Conservation (phyloP, 176 grass and related monocot species). For the Avena sativa region DNA sequence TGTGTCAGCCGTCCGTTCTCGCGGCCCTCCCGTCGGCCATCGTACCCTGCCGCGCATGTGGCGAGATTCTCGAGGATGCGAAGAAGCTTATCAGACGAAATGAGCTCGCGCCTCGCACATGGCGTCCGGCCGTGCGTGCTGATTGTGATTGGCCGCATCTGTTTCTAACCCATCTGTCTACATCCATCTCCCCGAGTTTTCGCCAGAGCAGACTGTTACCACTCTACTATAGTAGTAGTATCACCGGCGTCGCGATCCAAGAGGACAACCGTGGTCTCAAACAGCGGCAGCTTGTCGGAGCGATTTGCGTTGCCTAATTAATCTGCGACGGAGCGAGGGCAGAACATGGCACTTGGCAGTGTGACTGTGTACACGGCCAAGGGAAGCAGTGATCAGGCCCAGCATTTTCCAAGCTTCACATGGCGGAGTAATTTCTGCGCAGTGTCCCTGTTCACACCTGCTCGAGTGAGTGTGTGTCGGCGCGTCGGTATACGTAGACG, state of each 20-base stretch:
- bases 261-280: not conserved
- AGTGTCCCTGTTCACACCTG: not conserved
- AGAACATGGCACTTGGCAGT: not conserved
- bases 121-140: not conserved
- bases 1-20: slow-evolving; percentile 11
- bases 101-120: slow-evolving; percentile 30
- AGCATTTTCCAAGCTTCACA: slow-evolving; percentile 32
- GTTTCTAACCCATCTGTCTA: not conserved
- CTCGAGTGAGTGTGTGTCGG: slow-evolving; percentile 5
- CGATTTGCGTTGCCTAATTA: slow-evolving; percentile 27
- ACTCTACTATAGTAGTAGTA: not conserved
- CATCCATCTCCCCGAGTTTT: not conserved
- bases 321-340: not conserved
- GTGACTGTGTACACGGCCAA: not conserved
- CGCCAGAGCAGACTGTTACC: not conserved
- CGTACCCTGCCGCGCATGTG: slow-evolving; percentile 32
- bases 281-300: slow-evolving; percentile 31
- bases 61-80: slow-evolving; percentile 30
- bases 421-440: not conserved
- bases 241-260: not conserved
- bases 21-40: not conserved
- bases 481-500: slow-evolving; percentile 3
- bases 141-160: slow-evolving; percentile 34
- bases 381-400: not conserved
- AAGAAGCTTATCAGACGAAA: slow-evolving; percentile 16